phyloP scores from a whole-genome alignment of 2,329 filamentous ascomycete genomes.

The Plectosphaerella cucumerina region DNA sequence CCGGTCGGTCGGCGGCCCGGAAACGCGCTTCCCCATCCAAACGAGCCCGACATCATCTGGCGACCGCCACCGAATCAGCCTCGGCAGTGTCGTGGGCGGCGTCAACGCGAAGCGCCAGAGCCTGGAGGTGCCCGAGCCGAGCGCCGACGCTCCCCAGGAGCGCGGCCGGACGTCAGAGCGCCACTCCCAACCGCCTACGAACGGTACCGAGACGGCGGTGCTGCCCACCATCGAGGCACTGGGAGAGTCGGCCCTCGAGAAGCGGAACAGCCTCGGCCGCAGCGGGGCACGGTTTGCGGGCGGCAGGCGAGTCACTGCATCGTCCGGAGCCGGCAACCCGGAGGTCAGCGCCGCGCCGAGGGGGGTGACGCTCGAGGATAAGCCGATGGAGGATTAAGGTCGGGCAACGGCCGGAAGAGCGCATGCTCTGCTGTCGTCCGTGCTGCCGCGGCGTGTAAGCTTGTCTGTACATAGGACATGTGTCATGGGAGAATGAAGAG shows the following conservation, averaged over 20 bases:
- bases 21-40: slow-evolving; percentile 81
- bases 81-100: slow-evolving; percentile 41
- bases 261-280: slow-evolving; percentile 61
- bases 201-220: slow-evolving; percentile 28
- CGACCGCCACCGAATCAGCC: slow-evolving; percentile 45
- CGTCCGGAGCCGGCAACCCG: slow-evolving; percentile 17
- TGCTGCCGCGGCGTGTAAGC: not conserved
- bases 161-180: slow-evolving; percentile 1
- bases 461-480: not conserved
- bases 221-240: slow-evolving; percentile 11
- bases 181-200: slow-evolving; percentile 24
- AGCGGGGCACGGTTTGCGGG: slow-evolving; percentile 48
- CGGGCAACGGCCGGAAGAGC: not conserved
- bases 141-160: slow-evolving; percentile 38
- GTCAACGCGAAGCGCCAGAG: slow-evolving; percentile 55
- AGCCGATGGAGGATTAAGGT: slow-evolving; percentile 45
- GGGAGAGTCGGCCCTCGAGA: slow-evolving; percentile 39
- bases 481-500: not conserved
- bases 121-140: slow-evolving; percentile 68
- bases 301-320: slow-evolving; percentile 41
- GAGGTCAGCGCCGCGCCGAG: slow-evolving; percentile 19
- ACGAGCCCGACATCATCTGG: slow-evolving; percentile 56
- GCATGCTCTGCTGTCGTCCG: not conserved
- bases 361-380: slow-evolving; percentile 49
- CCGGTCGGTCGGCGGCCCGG: slow-evolving; percentile 67